A percentile compares a stretch with the other conserved stretches of the same genome.
These are phyloP conservation scores for Casuarina cunninghamiana DNA, from an alignment of 306 rosid species.

Conservation along the genomic window DNA sequence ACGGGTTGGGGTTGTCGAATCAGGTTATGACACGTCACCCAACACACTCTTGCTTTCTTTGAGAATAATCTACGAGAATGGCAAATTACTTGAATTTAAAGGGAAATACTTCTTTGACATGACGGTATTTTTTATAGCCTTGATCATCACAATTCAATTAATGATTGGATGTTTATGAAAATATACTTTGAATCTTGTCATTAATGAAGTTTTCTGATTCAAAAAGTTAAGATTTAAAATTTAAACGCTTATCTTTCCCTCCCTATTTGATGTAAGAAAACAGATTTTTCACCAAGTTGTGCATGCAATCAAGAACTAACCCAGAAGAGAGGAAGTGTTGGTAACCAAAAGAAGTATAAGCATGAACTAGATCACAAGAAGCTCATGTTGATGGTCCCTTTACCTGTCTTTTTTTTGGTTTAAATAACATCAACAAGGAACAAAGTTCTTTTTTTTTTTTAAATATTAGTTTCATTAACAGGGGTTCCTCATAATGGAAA, in stretches of 20 bases:
- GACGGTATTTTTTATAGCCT: too few relatives aligned
- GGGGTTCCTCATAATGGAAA: too few relatives aligned
- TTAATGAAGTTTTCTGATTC: not conserved
- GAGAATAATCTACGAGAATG: not conserved
- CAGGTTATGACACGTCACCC: slow-evolving; percentile 22
- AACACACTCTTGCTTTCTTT: not conserved
- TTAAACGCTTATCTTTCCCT: not conserved
- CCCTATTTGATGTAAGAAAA: not conserved
- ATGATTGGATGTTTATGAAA: not conserved
- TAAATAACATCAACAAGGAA: too few relatives aligned
- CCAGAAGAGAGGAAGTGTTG: not conserved
- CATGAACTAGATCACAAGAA: not conserved
- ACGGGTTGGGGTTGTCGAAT: slow-evolving; percentile 15
- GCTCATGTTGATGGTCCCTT: not conserved
- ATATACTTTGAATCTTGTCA: not conserved
- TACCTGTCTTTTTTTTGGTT: too few relatives aligned
- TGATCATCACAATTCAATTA: not conserved
- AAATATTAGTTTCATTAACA: too few relatives aligned
- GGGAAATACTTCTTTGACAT: not conserved
- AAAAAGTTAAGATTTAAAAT: not conserved
- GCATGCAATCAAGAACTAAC: not conserved
- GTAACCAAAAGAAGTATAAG: not conserved
- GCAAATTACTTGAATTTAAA: too few relatives aligned
- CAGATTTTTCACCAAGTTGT: not conserved
- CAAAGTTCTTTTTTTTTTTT: too few relatives aligned